phyloP scores from a whole-genome alignment of 2,329 filamentous ascomycete species.

The Pyrenophora teres region DNA sequence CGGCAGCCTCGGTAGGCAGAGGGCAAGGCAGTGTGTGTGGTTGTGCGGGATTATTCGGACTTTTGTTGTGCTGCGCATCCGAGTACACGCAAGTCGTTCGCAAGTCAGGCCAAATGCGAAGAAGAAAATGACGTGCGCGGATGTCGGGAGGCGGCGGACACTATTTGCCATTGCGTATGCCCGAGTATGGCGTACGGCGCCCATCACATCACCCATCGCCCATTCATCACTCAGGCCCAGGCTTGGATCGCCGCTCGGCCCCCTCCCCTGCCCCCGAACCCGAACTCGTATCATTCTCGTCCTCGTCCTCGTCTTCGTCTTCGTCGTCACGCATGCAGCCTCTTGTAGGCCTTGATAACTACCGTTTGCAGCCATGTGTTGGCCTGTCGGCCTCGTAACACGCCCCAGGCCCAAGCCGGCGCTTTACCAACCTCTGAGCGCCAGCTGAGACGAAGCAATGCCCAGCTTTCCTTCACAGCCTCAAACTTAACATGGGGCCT shows the following conservation, averaged over 20 bases:
- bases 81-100: slow-evolving; percentile 6
- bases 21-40: background rate
- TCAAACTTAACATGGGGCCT: slow-evolving; percentile 20
- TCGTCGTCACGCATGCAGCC: background rate
- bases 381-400: background rate
- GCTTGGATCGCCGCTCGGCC: too few species aligned
- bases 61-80: background rate
- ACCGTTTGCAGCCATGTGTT: background rate
- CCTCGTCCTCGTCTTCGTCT: background rate
- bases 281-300: background rate
- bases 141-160: slow-evolving; percentile 1
- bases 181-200: too few species aligned
- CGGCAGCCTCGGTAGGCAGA: background rate
- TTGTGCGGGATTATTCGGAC: too few species aligned
- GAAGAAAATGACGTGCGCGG: slow-evolving; percentile 23
- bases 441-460: slow-evolving; percentile 18
- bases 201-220: too few species aligned
- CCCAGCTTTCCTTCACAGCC: slow-evolving; percentile 20
- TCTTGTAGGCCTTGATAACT: too few species aligned
- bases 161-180: background rate
- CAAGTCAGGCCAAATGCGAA: background rate
- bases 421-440: slow-evolving; percentile 9
- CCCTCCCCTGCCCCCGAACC: background rate
- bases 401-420: too few species aligned
- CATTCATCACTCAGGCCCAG: too few species aligned